phyloP scores from a whole-genome alignment of 306 rosid genomes.

The Dalbergia cultrata region DNA sequence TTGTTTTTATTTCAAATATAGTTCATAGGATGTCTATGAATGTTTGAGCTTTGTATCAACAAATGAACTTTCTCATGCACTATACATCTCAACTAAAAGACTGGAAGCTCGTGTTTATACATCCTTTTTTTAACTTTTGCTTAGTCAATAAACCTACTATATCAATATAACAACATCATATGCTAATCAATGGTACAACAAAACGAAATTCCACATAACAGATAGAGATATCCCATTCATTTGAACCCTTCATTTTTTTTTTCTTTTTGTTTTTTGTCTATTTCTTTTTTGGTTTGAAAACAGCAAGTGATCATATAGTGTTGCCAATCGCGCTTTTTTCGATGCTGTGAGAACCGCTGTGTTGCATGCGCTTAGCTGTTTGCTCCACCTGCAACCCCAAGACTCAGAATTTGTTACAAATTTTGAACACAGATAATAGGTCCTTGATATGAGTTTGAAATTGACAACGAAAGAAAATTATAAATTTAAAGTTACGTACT shows the following conservation, averaged over 20 bases:
- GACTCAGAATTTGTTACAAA: not conserved
- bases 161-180: not conserved
- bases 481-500: not conserved
- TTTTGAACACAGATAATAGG: not conserved
- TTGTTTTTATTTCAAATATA: no score
- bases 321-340: not conserved
- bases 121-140: not conserved
- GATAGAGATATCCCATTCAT: no score
- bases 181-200: not conserved
- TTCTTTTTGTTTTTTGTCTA: not conserved
- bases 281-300: not conserved
- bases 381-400: conserved; percentile 52
- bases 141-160: not conserved
- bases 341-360: conserved; percentile 35
- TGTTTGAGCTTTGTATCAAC: no score
- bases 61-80: no score
- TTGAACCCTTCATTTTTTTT: no score
- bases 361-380: conserved; percentile 45
- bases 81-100: no score
- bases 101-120: no score
- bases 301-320: not conserved
- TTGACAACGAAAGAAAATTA: not conserved
- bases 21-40: no score
- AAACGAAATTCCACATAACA: not conserved
- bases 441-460: not conserved